Percentiles rank a stretch among this genome's conserved stretches.
phyloP scores from a whole-genome alignment of 129 eudicot species.

The Rutidosis leptorrhynchoides region DNA sequence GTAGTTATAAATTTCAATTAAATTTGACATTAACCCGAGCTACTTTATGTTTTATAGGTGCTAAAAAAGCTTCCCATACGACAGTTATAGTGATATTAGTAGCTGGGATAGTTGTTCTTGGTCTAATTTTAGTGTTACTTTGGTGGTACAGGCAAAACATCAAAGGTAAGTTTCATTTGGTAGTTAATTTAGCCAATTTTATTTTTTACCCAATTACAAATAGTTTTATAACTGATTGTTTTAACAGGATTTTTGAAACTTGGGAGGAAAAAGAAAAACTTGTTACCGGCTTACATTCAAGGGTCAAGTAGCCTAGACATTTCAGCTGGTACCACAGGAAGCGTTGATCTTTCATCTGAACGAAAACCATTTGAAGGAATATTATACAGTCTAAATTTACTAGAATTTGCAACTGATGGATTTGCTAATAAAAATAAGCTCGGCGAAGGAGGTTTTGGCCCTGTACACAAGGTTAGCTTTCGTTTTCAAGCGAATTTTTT shows the following conservation, averaged over 20 bases:
- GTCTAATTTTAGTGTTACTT: conserved; percentile 31
- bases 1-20: too few relatives aligned
- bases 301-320: conserved; percentile 30
- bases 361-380: conserved; percentile 39
- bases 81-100: conserved; percentile 34
- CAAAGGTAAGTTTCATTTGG: conserved; percentile 31
- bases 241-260: conserved; percentile 22
- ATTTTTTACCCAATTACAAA: background rate
- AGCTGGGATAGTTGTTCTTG: conserved; percentile 34
- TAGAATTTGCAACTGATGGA: conserved; percentile 54
- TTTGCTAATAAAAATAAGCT: conserved; percentile 60
- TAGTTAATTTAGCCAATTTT: too few relatives aligned
- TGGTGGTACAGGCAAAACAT: conserved; percentile 39
- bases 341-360: conserved; percentile 30
- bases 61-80: conserved; percentile 17
- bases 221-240: background rate
- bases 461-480: conserved; percentile 62
- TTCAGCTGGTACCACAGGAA: conserved; percentile 28
- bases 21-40: too few relatives aligned
- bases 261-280: conserved; percentile 17
- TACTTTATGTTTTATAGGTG: background rate
- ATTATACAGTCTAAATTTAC: conserved; percentile 32
- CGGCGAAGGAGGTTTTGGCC: conserved; percentile 91
- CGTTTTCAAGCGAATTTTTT: background rate
- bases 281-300: conserved; percentile 4